Percentiles rank a stretch among this genome's conserved stretches.
Evolutionary conservation across 805 yeast species (phyloP).

Genomic region (Saturnispora gosingensis): DNA sequence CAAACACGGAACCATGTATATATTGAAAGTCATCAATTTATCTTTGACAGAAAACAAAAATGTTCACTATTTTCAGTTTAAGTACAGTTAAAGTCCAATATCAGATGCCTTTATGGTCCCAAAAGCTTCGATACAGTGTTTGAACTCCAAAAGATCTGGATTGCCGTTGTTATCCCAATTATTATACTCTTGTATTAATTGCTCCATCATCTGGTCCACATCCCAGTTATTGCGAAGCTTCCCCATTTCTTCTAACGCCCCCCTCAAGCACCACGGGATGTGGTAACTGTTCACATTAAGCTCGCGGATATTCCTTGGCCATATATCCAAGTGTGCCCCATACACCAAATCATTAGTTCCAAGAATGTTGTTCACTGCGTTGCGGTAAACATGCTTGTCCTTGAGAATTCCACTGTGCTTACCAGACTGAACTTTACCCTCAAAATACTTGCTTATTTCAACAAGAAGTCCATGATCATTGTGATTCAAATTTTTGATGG

Average conservation of each 20-base stretch:
- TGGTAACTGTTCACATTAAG: conserved; percentile 72
- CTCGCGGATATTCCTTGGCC: conserved; percentile 31
- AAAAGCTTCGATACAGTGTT: conserved; percentile 37
- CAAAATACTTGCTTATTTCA: conserved; percentile 66
- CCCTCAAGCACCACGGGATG: conserved; percentile 89
- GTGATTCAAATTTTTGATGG: conserved; percentile 21
- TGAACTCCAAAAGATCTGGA: conserved; percentile 44
- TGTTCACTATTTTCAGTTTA: neutral
- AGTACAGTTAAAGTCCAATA: conserved; percentile 3
- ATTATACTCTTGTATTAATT: conserved; percentile 50
- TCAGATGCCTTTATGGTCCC: conserved; percentile 8
- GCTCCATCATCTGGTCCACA: conserved; percentile 35
- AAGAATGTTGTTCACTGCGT: conserved; percentile 62
- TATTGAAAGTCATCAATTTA: too few relatives aligned
- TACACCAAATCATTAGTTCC: conserved; percentile 59
- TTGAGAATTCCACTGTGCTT: conserved; percentile 69
- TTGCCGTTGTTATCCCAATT: conserved; percentile 52
- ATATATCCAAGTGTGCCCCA: conserved; percentile 29
- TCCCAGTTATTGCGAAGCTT: conserved; percentile 39
- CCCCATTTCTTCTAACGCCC: conserved; percentile 58
- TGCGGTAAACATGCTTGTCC: conserved; percentile 58
- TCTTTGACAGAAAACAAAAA: neutral
- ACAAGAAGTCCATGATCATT: conserved; percentile 26
- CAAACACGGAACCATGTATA: too few relatives aligned
- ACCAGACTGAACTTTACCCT: conserved; percentile 64